phyloP scores from a whole-genome alignment of 2,329 filamentous ascomycete genomes.

The Cladosporium sp. region DNA sequence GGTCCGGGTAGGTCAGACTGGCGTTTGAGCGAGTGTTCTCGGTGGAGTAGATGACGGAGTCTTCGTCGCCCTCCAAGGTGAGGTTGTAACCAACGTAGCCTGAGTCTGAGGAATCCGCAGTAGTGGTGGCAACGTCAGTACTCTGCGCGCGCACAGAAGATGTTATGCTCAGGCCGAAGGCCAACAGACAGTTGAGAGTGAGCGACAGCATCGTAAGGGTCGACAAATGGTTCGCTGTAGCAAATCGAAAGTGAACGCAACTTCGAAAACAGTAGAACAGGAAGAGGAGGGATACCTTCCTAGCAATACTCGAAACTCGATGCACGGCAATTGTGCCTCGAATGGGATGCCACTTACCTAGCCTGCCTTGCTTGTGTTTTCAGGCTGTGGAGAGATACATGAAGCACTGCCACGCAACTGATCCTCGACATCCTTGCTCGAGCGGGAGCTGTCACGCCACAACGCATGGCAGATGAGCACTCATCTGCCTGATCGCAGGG shows the following conservation, averaged over 20 bases:
- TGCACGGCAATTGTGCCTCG: conserved; percentile 7
- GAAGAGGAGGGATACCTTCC: neutral
- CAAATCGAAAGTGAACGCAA: neutral
- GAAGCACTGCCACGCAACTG: conserved; percentile 7
- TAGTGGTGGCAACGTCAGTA: conserved; percentile 28
- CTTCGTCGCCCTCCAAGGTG: conserved; percentile 35
- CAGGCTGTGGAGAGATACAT: neutral
- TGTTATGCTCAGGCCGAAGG: conserved; percentile 23
- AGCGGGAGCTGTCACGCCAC: conserved; percentile 16
- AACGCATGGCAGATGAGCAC: neutral
- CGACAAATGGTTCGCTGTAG: neutral
- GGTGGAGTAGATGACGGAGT: conserved; percentile 50
- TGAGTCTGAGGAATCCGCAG: neutral
- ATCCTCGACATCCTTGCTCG: conserved; percentile 10
- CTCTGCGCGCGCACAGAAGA: conserved; percentile 32
- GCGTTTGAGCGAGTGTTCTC: conserved; percentile 35
- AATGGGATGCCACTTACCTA: conserved; percentile 1
- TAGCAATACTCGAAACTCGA: neutral
- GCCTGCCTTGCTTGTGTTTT: neutral
- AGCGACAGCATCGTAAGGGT: conserved; percentile 10
- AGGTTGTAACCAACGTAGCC: conserved; percentile 33
- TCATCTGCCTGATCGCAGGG: conserved; percentile 9
- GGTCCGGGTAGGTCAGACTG: conserved; percentile 46
- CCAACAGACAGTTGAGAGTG: conserved; percentile 20
- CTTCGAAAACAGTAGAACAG: neutral